Conservation (phyloP, 1,139 yeast genomes). For the Lodderomyces oxycetoniae region DNA sequence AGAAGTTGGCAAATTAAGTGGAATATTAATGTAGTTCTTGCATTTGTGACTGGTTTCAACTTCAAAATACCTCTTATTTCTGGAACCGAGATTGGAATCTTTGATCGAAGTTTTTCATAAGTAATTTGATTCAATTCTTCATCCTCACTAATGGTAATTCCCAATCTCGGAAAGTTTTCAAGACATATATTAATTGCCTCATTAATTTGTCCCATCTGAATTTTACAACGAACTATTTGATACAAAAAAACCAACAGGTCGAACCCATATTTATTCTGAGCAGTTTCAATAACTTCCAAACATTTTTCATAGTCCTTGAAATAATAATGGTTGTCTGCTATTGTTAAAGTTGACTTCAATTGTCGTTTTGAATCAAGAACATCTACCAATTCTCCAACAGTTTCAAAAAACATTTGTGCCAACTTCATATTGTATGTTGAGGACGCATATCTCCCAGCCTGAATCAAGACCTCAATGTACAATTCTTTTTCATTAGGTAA, state of each 20-base stretch:
- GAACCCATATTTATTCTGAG: slow-evolving; percentile 20
- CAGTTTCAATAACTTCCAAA: slow-evolving; percentile 23
- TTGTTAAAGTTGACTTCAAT: slow-evolving; percentile 27
- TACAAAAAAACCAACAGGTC: slow-evolving; percentile 32
- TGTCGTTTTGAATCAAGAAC: slow-evolving; percentile 17
- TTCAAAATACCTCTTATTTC: slow-evolving; percentile 37
- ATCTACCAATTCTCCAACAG: slow-evolving; percentile 25
- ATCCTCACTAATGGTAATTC: slow-evolving; percentile 22
- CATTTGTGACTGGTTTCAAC: slow-evolving; percentile 23
- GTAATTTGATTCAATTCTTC: slow-evolving; percentile 18
- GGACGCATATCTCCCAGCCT: slow-evolving; percentile 36
- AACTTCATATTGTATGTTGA: slow-evolving; percentile 29
- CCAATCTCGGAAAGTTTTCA: slow-evolving; percentile 27
- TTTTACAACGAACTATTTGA: slow-evolving; percentile 37
- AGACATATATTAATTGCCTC: slow-evolving; percentile 38
- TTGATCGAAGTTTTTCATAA: slow-evolving; percentile 21
- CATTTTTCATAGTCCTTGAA: slow-evolving; percentile 28
- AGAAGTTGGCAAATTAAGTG: slow-evolving; percentile 43
- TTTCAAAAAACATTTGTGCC: slow-evolving; percentile 28
- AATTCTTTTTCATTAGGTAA: slow-evolving; percentile 22
- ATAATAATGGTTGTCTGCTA: slow-evolving; percentile 29
- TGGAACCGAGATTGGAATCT: slow-evolving; percentile 38
- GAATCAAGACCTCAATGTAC: slow-evolving; percentile 29
- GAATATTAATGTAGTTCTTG: slow-evolving; percentile 30
- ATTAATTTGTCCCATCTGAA: slow-evolving; percentile 26